Base-by-base conservation (phyloP, 169 alveolate genomes). In the Besnoitia besnoiti region DNA sequence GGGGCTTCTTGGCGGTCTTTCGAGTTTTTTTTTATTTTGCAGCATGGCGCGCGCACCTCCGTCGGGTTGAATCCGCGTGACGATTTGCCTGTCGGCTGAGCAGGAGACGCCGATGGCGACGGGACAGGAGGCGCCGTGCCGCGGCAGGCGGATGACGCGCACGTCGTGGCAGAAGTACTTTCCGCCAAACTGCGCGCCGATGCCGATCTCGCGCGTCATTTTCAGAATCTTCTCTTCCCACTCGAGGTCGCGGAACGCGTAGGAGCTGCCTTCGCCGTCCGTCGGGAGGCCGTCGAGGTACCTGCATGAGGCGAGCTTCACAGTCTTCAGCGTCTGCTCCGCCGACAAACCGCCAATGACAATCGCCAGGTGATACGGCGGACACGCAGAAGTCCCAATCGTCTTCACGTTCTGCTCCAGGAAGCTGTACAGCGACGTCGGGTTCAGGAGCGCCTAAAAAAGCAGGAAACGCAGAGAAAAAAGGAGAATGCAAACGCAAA, bases 141-240 rank as follows among this genome's bases (percentile, higher is more conserved):
- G 85, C 49, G 99, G 99, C 79, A 97, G 95, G 37, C 99, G 90
- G 73, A 97, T 94, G 42, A 97, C 98, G 44, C 99, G 94, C 47
- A 97, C 99, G 85, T 97, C 99, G 77, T 97, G 99, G 80, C 97
- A 94, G 94, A 96, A 97, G 96, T 97, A 97, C 94, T 96, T 97
- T 49, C 99, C 99, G 4, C 99, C 99, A 85, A 97, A 97, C 92
- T 97, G 99, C 49, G 99, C 99, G 44, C 99, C 99, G 46, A 97
- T 96, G 50, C 99, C 99, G 49, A 97, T 92, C 40, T 93, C 94
- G 85, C 96, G 95, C 55, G 93, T 85, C 75, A 75, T 73, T 42
- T 82, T 39, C 49, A 88, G 85, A 35, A 92, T 73, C 42, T 67
- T 62, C 46, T 95, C 75, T 76, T 97, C 98, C 94, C 95, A 93